phyloP scores from a whole-genome alignment of 2,329 filamentous ascomycete species.

The Sclerotinia sclerotiorum region DNA sequence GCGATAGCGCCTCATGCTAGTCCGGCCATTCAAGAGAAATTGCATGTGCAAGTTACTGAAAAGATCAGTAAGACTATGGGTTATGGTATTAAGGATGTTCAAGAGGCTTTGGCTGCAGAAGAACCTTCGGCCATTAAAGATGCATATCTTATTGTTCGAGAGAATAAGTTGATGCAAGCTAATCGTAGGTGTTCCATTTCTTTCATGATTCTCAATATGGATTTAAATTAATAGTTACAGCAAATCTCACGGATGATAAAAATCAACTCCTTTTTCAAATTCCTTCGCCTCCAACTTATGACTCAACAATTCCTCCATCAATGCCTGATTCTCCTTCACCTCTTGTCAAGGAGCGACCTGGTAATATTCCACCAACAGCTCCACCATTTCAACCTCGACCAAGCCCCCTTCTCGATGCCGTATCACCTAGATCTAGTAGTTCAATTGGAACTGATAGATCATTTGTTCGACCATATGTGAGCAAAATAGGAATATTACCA shows the following conservation, averaged over 20 bases:
- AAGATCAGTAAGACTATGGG: constrained; percentile 99
- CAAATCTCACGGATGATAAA: constrained; percentile 40
- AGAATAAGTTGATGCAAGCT: constrained; percentile 95
- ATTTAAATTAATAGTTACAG: constrained; percentile 32
- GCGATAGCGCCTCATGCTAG: constrained; percentile 79
- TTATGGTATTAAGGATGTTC: constrained; percentile 90
- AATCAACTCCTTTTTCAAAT: constrained; percentile 50
- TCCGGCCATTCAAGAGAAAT: constrained; percentile 77
- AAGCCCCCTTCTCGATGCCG: constrained; percentile 35
- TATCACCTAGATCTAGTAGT: constrained; percentile 40
- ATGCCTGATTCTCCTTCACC: constrained; percentile 7
- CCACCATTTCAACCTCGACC: constrained; percentile 28
- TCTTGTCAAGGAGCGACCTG: constrained; percentile 17
- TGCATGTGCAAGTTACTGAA: constrained; percentile 88
- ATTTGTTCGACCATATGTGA: constrained; percentile 48
- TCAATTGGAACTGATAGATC: constrained; percentile 39
- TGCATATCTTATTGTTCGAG: constrained; percentile 94
- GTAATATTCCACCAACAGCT: constrained; percentile 11
- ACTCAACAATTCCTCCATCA: constrained; percentile 35
- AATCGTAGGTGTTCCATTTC: constrained; percentile 66
- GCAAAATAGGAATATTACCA: constrained; percentile 87
- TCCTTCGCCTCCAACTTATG: constrained; percentile 55
- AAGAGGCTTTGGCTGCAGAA: constrained; percentile 86
- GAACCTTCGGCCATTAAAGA: constrained; percentile 99
- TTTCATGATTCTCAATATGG: neutral